Evolutionary conservation across 768 basidiomycete genomes (phyloP).

Genomic region (Hygrocybe coccinea): DNA sequence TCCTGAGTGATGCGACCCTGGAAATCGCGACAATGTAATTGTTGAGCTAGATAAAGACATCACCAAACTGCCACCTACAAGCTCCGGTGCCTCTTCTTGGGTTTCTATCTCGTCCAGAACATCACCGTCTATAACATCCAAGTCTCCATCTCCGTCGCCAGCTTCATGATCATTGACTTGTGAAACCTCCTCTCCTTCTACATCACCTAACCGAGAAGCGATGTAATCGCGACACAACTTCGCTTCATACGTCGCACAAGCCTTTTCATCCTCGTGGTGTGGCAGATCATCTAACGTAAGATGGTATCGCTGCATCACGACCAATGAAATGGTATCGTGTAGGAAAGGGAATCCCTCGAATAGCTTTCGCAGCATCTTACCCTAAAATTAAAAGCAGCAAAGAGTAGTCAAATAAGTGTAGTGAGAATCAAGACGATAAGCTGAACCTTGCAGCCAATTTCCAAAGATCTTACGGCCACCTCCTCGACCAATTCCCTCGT

Average conservation of each 20-base stretch:
- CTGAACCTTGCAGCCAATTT: slow-evolving; percentile 56
- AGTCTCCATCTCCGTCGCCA: neutral
- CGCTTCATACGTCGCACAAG: slow-evolving; percentile 42
- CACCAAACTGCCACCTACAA: slow-evolving; percentile 8
- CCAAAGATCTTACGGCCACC: slow-evolving; percentile 56
- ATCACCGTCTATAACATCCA: slow-evolving; percentile 10
- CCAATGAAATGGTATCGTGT: slow-evolving; percentile 37
- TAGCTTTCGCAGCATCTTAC: slow-evolving; percentile 60
- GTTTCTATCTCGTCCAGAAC: slow-evolving; percentile 13
- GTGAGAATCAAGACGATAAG: neutral
- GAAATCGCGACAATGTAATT: slow-evolving; percentile 1
- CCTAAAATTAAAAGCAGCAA: slow-evolving; percentile 36
- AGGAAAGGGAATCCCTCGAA: slow-evolving; percentile 45
- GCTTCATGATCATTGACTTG: slow-evolving; percentile 7
- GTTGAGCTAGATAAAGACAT: neutral
- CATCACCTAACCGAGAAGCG: neutral
- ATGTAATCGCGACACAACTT: slow-evolving; percentile 53
- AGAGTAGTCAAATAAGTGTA: neutral
- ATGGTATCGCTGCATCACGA: slow-evolving; percentile 48
- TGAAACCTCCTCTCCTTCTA: slow-evolving; percentile 9
- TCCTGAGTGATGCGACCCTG: slow-evolving; percentile 73
- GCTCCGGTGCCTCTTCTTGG: slow-evolving; percentile 9
- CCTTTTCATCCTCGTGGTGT: slow-evolving; percentile 44
- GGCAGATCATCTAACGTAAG: slow-evolving; percentile 55
- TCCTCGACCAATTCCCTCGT: slow-evolving; percentile 49